Percentiles rank a stretch among this genome's conserved stretches.
Conservation (phyloP, 257 asterid species). For the Solanum paucissectum region DNA sequence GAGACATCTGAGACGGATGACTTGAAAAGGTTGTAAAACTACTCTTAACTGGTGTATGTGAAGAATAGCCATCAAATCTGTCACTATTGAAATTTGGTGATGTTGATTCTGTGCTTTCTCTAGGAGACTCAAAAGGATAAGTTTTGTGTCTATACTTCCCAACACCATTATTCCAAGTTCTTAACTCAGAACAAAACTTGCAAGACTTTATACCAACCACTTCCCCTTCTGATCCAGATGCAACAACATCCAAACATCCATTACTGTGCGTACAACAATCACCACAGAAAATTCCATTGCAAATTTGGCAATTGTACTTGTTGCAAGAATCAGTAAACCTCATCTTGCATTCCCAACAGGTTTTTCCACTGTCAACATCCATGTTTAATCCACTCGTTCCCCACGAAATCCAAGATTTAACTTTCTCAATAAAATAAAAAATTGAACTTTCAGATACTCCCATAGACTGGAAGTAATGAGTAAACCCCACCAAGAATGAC, state of each 20-base stretch:
- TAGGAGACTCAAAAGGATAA: constrained; percentile 67
- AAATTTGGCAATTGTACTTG: constrained; percentile 50
- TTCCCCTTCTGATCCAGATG: constrained; percentile 12
- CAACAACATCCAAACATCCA: constrained; percentile 19
- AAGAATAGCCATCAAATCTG: constrained; percentile 39
- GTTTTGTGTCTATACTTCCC: constrained; percentile 46
- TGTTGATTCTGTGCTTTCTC: constrained; percentile 57
- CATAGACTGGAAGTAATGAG: constrained; percentile 30
- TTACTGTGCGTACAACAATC: constrained; percentile 40
- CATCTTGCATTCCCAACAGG: constrained; percentile 40
- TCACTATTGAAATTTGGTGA: constrained; percentile 76
- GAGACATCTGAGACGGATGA: constrained; percentile 31
- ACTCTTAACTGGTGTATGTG: constrained; percentile 27
- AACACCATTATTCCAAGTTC: constrained; percentile 23
- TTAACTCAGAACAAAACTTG: constrained; percentile 44
- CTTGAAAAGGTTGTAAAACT: constrained; percentile 35
- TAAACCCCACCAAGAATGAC: constrained; percentile 16
- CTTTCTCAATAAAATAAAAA: constrained; percentile 49
- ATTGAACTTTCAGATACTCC: constrained; percentile 51
- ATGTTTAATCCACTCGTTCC: constrained; percentile 27
- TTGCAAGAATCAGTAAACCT: constrained; percentile 24
- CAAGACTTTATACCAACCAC: constrained; percentile 29
- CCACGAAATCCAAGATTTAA: constrained; percentile 56
- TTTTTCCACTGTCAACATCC: constrained; percentile 20
- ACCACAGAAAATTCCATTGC: constrained; percentile 43